Evolutionary conservation across 2,329 filamentous ascomycete species (phyloP).

Genomic region (Beauveria sp.): DNA sequence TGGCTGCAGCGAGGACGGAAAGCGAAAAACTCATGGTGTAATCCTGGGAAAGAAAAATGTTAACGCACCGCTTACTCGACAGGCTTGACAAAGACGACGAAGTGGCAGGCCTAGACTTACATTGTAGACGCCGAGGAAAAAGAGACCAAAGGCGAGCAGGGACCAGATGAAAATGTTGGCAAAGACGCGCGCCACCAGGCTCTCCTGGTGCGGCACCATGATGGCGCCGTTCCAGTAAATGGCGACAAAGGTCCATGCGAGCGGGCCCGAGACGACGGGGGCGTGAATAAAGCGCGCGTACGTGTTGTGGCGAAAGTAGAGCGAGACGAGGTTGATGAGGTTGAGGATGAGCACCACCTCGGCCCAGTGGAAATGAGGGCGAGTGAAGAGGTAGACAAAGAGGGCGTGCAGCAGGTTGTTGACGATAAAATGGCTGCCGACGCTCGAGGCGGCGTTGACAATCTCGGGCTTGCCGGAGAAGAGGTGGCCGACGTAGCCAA

Average conservation of each 20-base stretch:
- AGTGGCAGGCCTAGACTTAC: slow-evolving; percentile 29
- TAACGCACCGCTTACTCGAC: background rate
- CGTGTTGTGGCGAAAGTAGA: slow-evolving; percentile 73
- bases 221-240: slow-evolving; percentile 87
- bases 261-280: slow-evolving; percentile 65
- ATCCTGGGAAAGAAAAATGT: slow-evolving; percentile 33
- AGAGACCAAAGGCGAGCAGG: slow-evolving; percentile 65
- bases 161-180: slow-evolving; percentile 87
- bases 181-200: slow-evolving; percentile 64
- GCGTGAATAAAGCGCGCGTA: slow-evolving; percentile 70
- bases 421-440: slow-evolving; percentile 76
- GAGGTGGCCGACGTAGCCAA: slow-evolving; percentile 67
- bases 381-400: slow-evolving; percentile 78
- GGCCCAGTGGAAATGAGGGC: slow-evolving; percentile 65
- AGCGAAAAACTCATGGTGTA: slow-evolving; percentile 75
- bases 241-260: slow-evolving; percentile 78
- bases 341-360: slow-evolving; percentile 72
- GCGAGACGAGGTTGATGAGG: slow-evolving; percentile 68
- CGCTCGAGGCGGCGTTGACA: slow-evolving; percentile 63
- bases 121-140: slow-evolving; percentile 69
- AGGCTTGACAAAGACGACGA: too few species aligned
- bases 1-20: slow-evolving; percentile 62
- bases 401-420: slow-evolving; percentile 78
- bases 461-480: slow-evolving; percentile 59
- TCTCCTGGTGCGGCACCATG: slow-evolving; percentile 61